Base-by-base conservation (phyloP, 108 stramenopile species). In the Fragilaria crotonensis region DNA sequence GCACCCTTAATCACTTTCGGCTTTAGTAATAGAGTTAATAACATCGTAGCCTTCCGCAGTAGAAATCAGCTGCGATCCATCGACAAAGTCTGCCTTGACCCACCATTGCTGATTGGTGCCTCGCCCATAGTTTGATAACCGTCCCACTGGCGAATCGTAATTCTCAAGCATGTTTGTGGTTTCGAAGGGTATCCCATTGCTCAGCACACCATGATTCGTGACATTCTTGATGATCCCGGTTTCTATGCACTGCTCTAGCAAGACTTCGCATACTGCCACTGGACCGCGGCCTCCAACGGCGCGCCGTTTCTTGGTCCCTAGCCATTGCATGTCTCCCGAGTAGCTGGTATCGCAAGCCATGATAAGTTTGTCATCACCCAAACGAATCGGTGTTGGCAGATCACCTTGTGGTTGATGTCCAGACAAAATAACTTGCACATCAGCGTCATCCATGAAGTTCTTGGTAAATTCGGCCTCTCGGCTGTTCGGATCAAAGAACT, bases 321-420 rank as follows among this genome's bases (percentile, higher is more conserved):
- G 51, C 80, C 78, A 83, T 23, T 55, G 67, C 1, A 77, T 78
- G 60, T 91, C 85, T 18, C 85, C 84, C 7, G 85, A 87, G 59
- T 83, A 91, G 59, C 79, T 83, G 22, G 89, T 91, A 54, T 91
- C 89, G 63, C 70, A 73, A 7, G 76, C 64, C 25, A 91, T 25
- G 33, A 91, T 63, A 76, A 77, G 84, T 29, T 63, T 52, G 33
- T 47, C 45, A 33, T 27, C 14, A 27, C 63, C 58, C 23, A 85
- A 59, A 17, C 71, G 67, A 58, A 91, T 91, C 25, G 85, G 79
- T 60, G 71, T 78, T 0, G 90, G 86, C 67, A 73, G 61, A 60
- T 92, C 90, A 20, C 90, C 90, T 33, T 85, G 78, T 21, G 90
- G 90, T 54, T 87, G 84, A 69, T 91, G 90, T 4, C 90, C 90